These are phyloP conservation scores for Clonostachys sp. DNA, from an alignment of 2,329 filamentous ascomycete species.

Conservation along the genomic window DNA sequence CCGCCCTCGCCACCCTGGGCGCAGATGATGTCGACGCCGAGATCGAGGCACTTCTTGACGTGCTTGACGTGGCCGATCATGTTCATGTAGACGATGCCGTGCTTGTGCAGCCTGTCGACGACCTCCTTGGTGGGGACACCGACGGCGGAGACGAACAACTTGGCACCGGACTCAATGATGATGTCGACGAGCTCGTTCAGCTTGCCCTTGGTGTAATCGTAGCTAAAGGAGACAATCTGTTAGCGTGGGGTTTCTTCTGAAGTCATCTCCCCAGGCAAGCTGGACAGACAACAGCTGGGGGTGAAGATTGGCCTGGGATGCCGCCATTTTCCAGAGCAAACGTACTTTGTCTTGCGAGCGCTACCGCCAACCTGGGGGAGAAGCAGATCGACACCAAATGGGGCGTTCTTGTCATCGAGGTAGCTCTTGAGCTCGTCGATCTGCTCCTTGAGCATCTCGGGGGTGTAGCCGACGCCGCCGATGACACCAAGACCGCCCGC, in stretches of 20 bases:
- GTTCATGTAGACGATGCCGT: conserved; percentile 96
- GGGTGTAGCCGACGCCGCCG: conserved; percentile 91
- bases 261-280: background rate
- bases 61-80: conserved; percentile 99
- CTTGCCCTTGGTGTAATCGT: conserved; percentile 99
- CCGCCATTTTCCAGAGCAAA: background rate
- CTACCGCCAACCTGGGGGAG: conserved; percentile 92
- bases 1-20: conserved; percentile 97
- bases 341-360: conserved; percentile 86
- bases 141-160: conserved; percentile 94
- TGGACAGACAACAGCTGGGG: too few species aligned
- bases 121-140: conserved; percentile 86
- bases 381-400: conserved; percentile 91
- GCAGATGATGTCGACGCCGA: conserved; percentile 94
- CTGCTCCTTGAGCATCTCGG: conserved; percentile 94
- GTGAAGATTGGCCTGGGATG: conserved; percentile 1
- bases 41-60: conserved; percentile 89
- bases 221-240: conserved; percentile 48
- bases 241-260: background rate
- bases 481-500: conserved; percentile 95
- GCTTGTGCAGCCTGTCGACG: conserved; percentile 83
- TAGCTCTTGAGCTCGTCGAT: conserved; percentile 90
- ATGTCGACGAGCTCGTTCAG: conserved; percentile 86
- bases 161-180: conserved; percentile 86
- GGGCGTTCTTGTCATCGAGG: conserved; percentile 84